Evolutionary conservation across 2,329 filamentous ascomycete genomes (phyloP), one percentile per base, ranked within the genome.

Genomic region (Colletotrichum sp.): DNA sequence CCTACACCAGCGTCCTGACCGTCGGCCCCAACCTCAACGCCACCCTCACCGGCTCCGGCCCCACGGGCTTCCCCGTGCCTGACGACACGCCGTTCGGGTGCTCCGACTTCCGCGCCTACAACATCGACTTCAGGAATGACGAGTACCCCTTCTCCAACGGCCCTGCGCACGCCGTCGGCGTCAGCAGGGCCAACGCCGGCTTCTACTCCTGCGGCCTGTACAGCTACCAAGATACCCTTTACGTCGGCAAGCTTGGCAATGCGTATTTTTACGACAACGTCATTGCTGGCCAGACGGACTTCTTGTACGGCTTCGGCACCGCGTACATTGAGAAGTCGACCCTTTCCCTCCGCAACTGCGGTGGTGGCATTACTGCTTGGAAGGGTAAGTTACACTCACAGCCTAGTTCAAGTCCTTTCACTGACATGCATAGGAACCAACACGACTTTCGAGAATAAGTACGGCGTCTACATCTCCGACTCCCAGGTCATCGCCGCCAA

Each of bases 301-400:
- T 94, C 83, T 84, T 94, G 25, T 94, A 93, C 79, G 92, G 92
- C 10, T 93, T 93, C 79, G 92, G 92, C 30, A 94, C 92, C 0
- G 87, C 90, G 5, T 94, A 89, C 87, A 86, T 93, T 55, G 87
- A 91, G 71, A 84, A 86, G 5, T 91, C 89, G 2, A 84, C 85
- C 0, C 82, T 94, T 3, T 84, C 86, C 0, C 86, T 94, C 15
- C 89, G 93, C 12, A 86, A 84, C 78, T 94, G 92, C 78, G 91
- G 91, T 6, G 93, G 93, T 18, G 93, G 92, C 13, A 91, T 94
- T 70, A 93, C 91, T 0, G 92, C 93, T 0, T 94, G 92, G 93
- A 94, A 94, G 79, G 91, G 90, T 72, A 60, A 22, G 36, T 58
- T 18, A 22, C 22, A 22, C 22, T 22, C 22, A 22, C 22, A 22